A percentile compares a stretch with the other conserved stretches of the same genome.
These are phyloP conservation scores for Phoma herbarum DNA, from an alignment of 2,329 filamentous ascomycete species.

Conservation along the genomic window DNA sequence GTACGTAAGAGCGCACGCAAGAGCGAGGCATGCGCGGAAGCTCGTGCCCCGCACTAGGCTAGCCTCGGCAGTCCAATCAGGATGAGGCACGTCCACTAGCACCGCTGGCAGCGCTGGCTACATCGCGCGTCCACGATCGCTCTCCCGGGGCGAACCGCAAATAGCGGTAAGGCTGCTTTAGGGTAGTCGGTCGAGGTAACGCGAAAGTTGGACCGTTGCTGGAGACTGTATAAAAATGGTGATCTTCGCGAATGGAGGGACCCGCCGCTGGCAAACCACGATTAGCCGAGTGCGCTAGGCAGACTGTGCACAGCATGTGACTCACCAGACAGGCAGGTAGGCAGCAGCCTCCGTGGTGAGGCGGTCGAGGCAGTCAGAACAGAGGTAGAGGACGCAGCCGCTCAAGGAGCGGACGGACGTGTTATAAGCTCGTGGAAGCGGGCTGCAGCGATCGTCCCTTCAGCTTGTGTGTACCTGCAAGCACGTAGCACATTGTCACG, in stretches of 20 bases:
- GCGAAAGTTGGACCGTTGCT: background rate
- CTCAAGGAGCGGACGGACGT: background rate
- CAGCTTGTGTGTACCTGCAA: background rate
- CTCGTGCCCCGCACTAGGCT: background rate
- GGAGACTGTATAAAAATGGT: background rate
- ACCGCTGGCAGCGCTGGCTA: background rate
- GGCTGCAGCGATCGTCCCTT: background rate
- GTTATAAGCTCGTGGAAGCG: background rate
- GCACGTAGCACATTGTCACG: background rate
- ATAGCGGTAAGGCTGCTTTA: background rate
- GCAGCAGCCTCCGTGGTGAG: background rate
- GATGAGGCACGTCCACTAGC: background rate
- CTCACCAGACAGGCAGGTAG: background rate
- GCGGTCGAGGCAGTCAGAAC: background rate
- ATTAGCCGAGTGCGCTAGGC: background rate
- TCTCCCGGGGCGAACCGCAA: background rate
- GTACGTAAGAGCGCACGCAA: background rate
- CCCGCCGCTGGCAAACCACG: background rate
- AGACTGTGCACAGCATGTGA: background rate
- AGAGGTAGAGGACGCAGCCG: background rate
- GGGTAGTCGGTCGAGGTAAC: background rate
- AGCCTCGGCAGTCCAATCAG: background rate
- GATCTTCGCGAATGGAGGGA: background rate
- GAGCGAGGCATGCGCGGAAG: background rate
- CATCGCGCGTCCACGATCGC: background rate